These are phyloP conservation scores for Yamadazyma phyllophila DNA, from an alignment of 805 yeast species.

Conservation along the genomic window DNA sequence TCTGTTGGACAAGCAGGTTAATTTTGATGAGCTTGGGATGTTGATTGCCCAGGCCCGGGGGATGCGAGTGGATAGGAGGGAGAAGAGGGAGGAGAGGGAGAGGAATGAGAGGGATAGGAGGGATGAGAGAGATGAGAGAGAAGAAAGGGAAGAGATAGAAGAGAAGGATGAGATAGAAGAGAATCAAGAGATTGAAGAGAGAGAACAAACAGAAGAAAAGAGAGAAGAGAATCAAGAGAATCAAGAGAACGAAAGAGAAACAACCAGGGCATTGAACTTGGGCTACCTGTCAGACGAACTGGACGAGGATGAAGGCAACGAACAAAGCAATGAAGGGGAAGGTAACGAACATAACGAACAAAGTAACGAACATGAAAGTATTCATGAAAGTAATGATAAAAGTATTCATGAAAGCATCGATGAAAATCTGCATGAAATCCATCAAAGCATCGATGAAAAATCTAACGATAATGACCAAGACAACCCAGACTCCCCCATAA, in stretches of 20 bases:
- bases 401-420: constrained; percentile 2
- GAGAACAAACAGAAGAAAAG: background rate
- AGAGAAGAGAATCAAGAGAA: background rate
- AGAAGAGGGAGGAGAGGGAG: background rate
- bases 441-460: background rate
- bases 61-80: constrained; percentile 4
- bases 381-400: background rate
- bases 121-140: background rate
- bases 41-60: constrained; percentile 15
- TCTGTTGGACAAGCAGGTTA: constrained; percentile 1
- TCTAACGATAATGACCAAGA: background rate
- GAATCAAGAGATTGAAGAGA: background rate
- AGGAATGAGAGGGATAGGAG: background rate
- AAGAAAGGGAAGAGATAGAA: background rate
- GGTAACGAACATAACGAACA: no score
- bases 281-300: constrained; percentile 10
- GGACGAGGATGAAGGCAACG: background rate
- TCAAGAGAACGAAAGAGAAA: background rate
- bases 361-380: constrained; percentile 1
- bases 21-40: constrained; percentile 9
- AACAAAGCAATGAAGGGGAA: no score
- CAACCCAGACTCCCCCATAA: background rate
- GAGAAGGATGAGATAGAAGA: background rate
- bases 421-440: constrained; percentile 1
- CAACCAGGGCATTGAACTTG: constrained; percentile 1